A percentile compares a stretch with the other conserved stretches of the same genome.
Conservation (phyloP, 768 basidiomycete genomes). For the Udeniomyces megalosporus region DNA sequence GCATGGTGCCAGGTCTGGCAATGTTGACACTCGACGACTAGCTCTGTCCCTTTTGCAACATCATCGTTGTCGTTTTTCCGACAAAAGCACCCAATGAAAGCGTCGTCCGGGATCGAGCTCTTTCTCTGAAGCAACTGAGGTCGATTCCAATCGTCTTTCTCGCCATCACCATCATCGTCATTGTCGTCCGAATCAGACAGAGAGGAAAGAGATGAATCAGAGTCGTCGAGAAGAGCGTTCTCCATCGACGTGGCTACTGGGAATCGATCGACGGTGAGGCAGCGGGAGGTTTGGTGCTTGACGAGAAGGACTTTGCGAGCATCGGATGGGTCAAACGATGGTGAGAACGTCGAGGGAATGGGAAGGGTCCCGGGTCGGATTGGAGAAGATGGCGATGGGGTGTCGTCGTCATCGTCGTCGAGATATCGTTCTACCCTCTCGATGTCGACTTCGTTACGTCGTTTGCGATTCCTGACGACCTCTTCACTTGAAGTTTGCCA, state of each 20-base stretch:
- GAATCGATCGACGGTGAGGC: too few species aligned
- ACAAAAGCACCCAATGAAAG: conserved; percentile 9
- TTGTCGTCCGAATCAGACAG: neutral
- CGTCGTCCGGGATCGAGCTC: too few species aligned
- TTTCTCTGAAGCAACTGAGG: too few species aligned
- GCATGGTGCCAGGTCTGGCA: conserved; percentile 9
- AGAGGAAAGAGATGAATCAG: neutral
- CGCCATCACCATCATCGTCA: neutral
- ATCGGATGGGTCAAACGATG: conserved; percentile 9
- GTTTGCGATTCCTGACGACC: neutral
- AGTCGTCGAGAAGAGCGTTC: neutral
- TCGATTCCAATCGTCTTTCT: neutral
- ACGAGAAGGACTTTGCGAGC: conserved; percentile 9
- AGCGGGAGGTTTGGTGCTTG: neutral
- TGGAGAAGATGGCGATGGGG: neutral
- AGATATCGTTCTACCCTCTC: conserved; percentile 5
- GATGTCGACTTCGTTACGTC: neutral
- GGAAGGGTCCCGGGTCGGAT: neutral
- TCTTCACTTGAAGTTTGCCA: conserved; percentile 1
- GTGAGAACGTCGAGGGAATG: neutral
- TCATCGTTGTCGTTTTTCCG: conserved; percentile 1
- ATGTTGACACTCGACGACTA: conserved; percentile 12
- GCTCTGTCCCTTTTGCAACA: too few species aligned
- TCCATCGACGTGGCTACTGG: too few species aligned
- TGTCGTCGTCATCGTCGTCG: conserved; percentile 7